A percentile compares a stretch with the other conserved stretches of the same genome.
Evolutionary conservation across 208 protist genomes (phyloP).

Genomic region (Endotrypanum monterogeii): DNA sequence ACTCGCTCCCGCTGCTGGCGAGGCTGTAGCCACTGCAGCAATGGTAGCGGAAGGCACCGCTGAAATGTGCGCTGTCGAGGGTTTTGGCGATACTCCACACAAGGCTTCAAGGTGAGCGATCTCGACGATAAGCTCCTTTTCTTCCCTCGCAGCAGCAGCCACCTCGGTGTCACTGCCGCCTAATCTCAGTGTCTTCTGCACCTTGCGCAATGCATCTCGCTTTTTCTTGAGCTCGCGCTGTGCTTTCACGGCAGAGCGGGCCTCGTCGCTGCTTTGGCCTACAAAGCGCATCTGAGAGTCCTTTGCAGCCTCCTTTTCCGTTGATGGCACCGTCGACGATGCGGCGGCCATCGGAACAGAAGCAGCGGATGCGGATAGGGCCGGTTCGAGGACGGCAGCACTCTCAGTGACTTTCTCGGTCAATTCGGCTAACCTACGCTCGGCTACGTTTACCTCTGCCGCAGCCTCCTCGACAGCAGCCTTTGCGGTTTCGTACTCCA

Average conservation of each 20-base stretch:
- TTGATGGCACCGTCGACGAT: background rate
- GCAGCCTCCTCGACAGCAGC: conserved; percentile 7
- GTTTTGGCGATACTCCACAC: conserved; percentile 4
- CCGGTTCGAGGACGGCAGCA: background rate
- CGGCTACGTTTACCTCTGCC: conserved; percentile 11
- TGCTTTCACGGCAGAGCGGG: conserved; percentile 34
- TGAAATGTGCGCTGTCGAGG: background rate
- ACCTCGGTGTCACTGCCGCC: conserved; percentile 29
- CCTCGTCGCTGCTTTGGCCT: conserved; percentile 42
- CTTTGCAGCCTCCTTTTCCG: conserved; percentile 37
- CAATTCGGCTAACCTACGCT: conserved; percentile 18
- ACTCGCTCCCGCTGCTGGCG: background rate
- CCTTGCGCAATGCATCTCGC: conserved; percentile 47
- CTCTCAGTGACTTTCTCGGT: background rate
- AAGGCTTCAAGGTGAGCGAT: conserved; percentile 21
- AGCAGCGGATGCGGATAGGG: background rate
- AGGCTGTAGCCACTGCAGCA: conserved; percentile 15
- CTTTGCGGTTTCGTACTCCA: conserved; percentile 8
- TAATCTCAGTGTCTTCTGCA: conserved; percentile 52
- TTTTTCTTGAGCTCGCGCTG: conserved; percentile 75
- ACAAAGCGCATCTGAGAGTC: conserved; percentile 29
- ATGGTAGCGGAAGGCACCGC: background rate
- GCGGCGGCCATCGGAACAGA: background rate
- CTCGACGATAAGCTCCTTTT: conserved; percentile 25
- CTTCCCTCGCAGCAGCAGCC: conserved; percentile 33